Evolutionary conservation across 1,284 basidiomycete species (phyloP), one percentile per base, ranked within the genome.

Genomic region (Singerocomus inundabilis): DNA sequence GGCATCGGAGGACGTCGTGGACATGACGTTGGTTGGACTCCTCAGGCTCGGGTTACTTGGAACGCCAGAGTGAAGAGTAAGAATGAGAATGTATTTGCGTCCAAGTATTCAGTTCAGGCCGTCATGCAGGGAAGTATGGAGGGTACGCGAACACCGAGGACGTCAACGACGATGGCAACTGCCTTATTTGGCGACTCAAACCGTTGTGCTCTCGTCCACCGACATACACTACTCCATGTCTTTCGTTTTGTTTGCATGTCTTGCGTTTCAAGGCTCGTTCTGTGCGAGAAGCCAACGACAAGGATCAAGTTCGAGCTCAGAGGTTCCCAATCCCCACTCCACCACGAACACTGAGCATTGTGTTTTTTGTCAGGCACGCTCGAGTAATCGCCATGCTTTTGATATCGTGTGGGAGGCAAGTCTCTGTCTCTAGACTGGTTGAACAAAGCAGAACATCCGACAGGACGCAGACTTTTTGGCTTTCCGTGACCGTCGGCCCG

Each of bases 381-480:
- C 54, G n/a, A 52, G 26, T 39, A 48, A 63, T 21, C 61, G 61
- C 3, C 29, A 41, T 21, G 52, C 44, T 8, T 69, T 66, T 38
- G 48, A 66, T 16, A 41, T 66, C 28, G 47, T 66, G 8, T 69
- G 65, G 63, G 63, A 66, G 55, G 63, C 64, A 25, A 30, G 60
- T 12, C 13, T 7, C 3, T 38, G 5, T 34, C 29, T 18, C 15
- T 24, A 1, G 18, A n/a, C 13, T 15, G 4, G 9, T 33, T 3
- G 1, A 5, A 29, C 13, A 7, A 15, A 26, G 35, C 8, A 12
- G n/a, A 44, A 44, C 6, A 13, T 15, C 13, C 12, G 24, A 8
- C 16, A 68, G 63, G 63, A 68, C 12, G 30, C 44, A 24, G 59
- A 63, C 10, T 69, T 69, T 46, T 16, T 66, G 11, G 63, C 67